Base-by-base conservation (phyloP, 441 rosid species). In the Dalechampia spathulata region DNA sequence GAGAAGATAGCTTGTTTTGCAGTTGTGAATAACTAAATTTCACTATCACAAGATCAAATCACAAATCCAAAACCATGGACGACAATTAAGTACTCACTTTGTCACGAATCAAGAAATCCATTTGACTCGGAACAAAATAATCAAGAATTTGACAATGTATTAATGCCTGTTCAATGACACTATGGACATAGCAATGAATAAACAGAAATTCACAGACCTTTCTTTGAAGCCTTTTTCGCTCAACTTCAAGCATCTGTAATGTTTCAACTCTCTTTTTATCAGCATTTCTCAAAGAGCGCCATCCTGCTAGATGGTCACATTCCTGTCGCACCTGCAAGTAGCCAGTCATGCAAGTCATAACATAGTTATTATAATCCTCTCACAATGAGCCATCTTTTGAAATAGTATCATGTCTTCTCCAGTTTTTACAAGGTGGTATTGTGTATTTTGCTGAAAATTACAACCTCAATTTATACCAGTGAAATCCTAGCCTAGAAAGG, bases 241-340 rank as follows among this genome's bases (percentile, higher is more conserved):
- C 85, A 59, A 60, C 47, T 62, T 81, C 66, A 42, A 90, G 86
- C 70, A 69, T 75, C 55, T 73, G 67, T 42, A 85, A 58, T n/a
- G 57, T 48, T 32, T 65, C 71, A 50, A 64, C 61, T 62, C 69
- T 77, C 59, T 71, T 76, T 53, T 72, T 63, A 58, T 82, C 76
- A 71, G 68, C 68, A 63, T 62, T 68, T 55, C 70, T 79, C 27
- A 80, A 65, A 25, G 74, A 74, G 49, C 62, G 70, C 71, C 75
- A 58, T 66, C 97, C 99, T 46, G 90, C 82, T 43, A 87, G 63
- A 72, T 83, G 75, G 59, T 82, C 75, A 65, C 96, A 85, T 75
- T 93, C 88, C 69, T 72, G 68, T 36, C 91, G 91, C 49, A 90
- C 93, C 99, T 93, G 67, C 38, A 66, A 56, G 34, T 21, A 39